phyloP scores from a whole-genome alignment of 2,329 filamentous ascomycete species.

The Ascochyta pisi region DNA sequence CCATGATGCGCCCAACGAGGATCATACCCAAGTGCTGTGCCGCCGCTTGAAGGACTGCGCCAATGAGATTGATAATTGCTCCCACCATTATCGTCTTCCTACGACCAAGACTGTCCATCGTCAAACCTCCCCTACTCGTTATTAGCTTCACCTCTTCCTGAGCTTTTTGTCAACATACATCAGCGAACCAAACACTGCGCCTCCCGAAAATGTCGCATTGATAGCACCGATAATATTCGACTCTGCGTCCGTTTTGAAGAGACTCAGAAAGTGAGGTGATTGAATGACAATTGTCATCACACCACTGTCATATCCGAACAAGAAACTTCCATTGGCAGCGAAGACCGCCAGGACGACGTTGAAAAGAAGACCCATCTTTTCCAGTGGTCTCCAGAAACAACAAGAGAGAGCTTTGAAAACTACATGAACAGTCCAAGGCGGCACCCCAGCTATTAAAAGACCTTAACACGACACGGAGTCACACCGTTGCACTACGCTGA shows the following conservation, averaged over 20 bases:
- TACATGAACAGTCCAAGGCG: background rate
- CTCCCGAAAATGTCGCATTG: conserved; percentile 68
- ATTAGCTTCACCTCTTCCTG: background rate
- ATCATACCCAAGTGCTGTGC: conserved; percentile 65
- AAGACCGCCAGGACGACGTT: conserved; percentile 54
- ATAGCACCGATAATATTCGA: conserved; percentile 66
- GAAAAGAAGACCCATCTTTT: conserved; percentile 52
- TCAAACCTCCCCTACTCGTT: conserved; percentile 56
- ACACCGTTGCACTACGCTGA: conserved; percentile 16
- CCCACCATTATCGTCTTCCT: conserved; percentile 66
- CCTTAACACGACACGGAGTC: background rate
- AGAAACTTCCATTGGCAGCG: conserved; percentile 50
- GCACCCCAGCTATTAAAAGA: conserved; percentile 3
- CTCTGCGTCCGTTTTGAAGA: conserved; percentile 61
- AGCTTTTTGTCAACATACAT: conserved; percentile 39
- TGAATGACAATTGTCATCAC: conserved; percentile 61
- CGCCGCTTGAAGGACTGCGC: conserved; percentile 65
- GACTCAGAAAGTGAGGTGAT: conserved; percentile 62
- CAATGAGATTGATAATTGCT: conserved; percentile 63
- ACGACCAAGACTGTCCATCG: conserved; percentile 68
- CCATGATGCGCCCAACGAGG: conserved; percentile 65
- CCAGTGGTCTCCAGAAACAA: background rate
- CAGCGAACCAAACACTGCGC: conserved; percentile 63
- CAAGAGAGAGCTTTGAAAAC: background rate
- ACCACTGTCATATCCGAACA: conserved; percentile 51